These are phyloP conservation scores for Aspergillus sp. DNA, from an alignment of 2,329 filamentous ascomycete genomes.

Conservation along the genomic window DNA sequence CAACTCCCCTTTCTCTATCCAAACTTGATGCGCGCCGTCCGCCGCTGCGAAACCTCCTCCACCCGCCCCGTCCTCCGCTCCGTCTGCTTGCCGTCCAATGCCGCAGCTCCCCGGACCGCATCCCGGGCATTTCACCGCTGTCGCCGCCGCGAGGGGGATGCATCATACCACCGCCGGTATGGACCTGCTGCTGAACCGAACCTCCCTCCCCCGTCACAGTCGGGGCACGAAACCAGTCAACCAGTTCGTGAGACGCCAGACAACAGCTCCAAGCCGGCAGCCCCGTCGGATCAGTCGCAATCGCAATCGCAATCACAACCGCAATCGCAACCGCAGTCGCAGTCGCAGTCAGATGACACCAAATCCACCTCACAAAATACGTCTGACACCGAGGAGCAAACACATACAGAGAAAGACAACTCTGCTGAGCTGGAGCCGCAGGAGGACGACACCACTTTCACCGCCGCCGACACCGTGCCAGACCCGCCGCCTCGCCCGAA, in stretches of 20 bases:
- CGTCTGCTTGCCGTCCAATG: constrained; percentile 27
- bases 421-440: constrained; percentile 12
- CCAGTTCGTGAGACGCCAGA: neutral
- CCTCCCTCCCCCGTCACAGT: constrained; percentile 28
- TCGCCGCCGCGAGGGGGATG: constrained; percentile 26
- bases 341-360: neutral
- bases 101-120: constrained; percentile 15
- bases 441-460: constrained; percentile 8
- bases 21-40: constrained; percentile 51
- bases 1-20: constrained; percentile 62
- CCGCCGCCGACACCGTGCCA: constrained; percentile 3
- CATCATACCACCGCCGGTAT: constrained; percentile 38
- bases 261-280: neutral
- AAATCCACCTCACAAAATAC: neutral
- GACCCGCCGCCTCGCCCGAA: constrained; percentile 2
- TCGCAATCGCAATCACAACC: constrained; percentile 6
- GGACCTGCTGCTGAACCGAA: constrained; percentile 36
- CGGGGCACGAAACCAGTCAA: constrained; percentile 15
- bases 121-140: constrained; percentile 34
- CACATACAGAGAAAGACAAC: constrained; percentile 8
- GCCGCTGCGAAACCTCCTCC: constrained; percentile 38
- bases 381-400: constrained; percentile 7
- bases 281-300: constrained; percentile 9
- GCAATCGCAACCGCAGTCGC: neutral
- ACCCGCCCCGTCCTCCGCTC: constrained; percentile 37